Conservation (phyloP, 495 filamentous ascomycete genomes). For the Daldinia concentrica region DNA sequence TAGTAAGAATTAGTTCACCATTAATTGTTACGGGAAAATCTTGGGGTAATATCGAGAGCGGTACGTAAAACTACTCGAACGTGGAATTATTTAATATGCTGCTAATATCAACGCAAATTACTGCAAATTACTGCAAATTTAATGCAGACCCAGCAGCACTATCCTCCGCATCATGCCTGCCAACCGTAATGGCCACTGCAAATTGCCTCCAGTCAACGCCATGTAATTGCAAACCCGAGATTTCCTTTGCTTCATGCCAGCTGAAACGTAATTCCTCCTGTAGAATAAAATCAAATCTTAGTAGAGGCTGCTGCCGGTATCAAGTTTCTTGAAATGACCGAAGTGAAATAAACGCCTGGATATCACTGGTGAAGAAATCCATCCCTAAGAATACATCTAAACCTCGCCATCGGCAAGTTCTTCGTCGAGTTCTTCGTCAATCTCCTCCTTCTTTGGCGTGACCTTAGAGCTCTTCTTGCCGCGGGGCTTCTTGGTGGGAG, state of each 20-base stretch:
- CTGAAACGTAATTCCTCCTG: not conserved
- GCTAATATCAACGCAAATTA: not conserved
- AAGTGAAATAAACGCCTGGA: not conserved
- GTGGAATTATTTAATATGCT: not conserved
- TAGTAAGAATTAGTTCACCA: no score
- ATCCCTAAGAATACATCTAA: not conserved
- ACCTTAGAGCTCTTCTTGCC: constrained; percentile 3
- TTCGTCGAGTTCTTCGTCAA: not conserved
- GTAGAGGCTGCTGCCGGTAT: not conserved
- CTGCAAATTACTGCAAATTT: not conserved
- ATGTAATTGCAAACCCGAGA: not conserved
- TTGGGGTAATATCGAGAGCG: not conserved
- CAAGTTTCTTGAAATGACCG: not conserved
- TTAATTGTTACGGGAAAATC: not conserved
- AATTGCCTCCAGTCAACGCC: constrained; percentile 1
- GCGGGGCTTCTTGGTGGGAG: constrained; percentile 24
- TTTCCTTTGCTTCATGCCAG: not conserved
- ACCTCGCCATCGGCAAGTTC: constrained; percentile 10
- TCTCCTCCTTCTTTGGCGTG: constrained; percentile 8
- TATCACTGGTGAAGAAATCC: not conserved
- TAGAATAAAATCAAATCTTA: not conserved
- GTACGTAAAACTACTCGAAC: not conserved
- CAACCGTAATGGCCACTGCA: not conserved
- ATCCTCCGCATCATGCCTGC: not conserved
- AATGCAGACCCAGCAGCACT: not conserved